Conservation (phyloP, 1,284 basidiomycete species). For the Hymenochaete sp. region DNA sequence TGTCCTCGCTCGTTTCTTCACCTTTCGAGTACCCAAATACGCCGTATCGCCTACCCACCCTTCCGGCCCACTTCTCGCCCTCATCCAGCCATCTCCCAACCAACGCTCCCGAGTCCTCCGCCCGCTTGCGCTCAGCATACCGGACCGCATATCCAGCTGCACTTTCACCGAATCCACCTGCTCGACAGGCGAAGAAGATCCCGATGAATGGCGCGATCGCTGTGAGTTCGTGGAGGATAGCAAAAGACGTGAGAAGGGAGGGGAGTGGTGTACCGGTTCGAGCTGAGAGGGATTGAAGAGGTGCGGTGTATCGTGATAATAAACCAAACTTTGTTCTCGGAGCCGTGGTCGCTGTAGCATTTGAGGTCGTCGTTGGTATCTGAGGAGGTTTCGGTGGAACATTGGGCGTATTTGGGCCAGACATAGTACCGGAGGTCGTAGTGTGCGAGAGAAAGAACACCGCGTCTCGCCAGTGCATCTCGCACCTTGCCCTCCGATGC, state of each 20-base stretch:
- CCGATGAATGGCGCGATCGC: conserved; percentile 71
- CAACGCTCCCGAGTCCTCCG: conserved; percentile 7
- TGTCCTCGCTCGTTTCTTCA: conserved; percentile 20
- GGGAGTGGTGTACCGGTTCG: conserved; percentile 67
- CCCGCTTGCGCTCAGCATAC: conserved; percentile 3
- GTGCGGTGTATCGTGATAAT: conserved; percentile 39
- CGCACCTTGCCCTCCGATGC: no score
- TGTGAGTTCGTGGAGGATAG: conserved; percentile 81
- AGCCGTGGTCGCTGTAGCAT: no score
- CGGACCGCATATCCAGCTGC: neutral
- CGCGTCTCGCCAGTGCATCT: no score
- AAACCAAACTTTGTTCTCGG: no score
- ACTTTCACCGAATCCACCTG: conserved; percentile 63
- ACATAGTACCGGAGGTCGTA: no score
- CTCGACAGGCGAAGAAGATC: conserved; percentile 65
- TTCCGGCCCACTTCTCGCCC: conserved; percentile 61
- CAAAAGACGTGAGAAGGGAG: conserved; percentile 73
- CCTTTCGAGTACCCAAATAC: conserved; percentile 71
- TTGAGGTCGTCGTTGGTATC: no score
- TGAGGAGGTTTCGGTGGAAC: no score
- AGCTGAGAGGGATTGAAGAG: conserved; percentile 46
- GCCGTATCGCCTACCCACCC: conserved; percentile 73
- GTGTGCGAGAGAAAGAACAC: no score
- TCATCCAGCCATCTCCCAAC: conserved; percentile 57
- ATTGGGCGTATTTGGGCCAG: no score